phyloP scores from a whole-genome alignment of 148 eudicot genomes.

The Talinum fruticosum region DNA sequence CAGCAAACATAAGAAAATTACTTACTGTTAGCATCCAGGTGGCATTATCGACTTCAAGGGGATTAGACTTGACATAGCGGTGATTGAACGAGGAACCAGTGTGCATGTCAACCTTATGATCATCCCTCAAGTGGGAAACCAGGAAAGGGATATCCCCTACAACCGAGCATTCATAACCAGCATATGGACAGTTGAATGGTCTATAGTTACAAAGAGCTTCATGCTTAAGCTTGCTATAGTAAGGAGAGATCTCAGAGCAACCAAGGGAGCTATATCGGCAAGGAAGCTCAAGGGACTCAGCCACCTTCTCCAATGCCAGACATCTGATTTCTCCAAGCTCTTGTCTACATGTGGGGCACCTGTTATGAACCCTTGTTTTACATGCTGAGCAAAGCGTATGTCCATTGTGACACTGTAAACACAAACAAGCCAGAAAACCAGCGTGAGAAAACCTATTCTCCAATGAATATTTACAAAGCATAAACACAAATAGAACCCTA shows the following conservation, averaged over 20 bases:
- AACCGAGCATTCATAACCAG: conserved; percentile 41
- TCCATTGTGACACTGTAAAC: conserved; percentile 38
- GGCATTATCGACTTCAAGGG: conserved; percentile 39
- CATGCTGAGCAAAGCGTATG: conserved; percentile 41
- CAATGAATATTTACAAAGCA: not conserved
- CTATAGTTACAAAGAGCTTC: conserved; percentile 34
- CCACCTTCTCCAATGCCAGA: conserved; percentile 38
- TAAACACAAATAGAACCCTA: not conserved
- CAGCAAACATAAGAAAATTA: not conserved
- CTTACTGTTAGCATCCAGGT: conserved; percentile 44
- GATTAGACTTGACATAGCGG: conserved; percentile 43
- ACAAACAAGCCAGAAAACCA: not conserved
- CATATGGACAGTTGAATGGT: conserved; percentile 39
- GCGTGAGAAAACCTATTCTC: not conserved
- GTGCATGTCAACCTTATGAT: conserved; percentile 44
- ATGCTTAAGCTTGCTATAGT: conserved; percentile 38
- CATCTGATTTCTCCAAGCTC: conserved; percentile 46
- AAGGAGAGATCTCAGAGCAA: conserved; percentile 33
- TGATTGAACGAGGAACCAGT: conserved; percentile 42
- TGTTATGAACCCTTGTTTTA: conserved; percentile 38
- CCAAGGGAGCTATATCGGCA: conserved; percentile 37
- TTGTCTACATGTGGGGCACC: conserved; percentile 42
- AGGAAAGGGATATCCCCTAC: conserved; percentile 38
- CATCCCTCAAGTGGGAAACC: conserved; percentile 36
- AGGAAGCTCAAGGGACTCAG: conserved; percentile 40